A percentile compares a stretch with the other conserved stretches of the same genome.
phyloP scores from a whole-genome alignment of 192 early-diverging fungal genomes.

The Gorgonomyces haynaldii region DNA sequence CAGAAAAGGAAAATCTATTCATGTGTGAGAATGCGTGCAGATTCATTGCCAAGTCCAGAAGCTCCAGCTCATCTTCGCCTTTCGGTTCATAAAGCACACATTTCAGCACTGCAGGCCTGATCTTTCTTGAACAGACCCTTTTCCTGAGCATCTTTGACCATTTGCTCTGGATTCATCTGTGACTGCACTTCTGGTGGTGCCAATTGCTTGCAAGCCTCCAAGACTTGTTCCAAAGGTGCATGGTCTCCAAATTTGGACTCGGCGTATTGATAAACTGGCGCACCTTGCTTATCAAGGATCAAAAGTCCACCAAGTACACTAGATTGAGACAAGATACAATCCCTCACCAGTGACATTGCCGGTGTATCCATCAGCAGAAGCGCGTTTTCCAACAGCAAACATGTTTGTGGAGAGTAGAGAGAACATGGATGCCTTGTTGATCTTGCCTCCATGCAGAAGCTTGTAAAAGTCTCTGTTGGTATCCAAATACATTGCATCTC shows the following conservation, averaged over 20 bases:
- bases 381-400: conserved; percentile 16
- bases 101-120: too few relatives aligned
- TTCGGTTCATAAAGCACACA: too few relatives aligned
- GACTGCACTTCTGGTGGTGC: background rate
- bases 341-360: conserved; percentile 32
- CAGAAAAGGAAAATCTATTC: too few relatives aligned
- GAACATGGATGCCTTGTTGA: conserved; percentile 15
- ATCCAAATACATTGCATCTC: conserved; percentile 26
- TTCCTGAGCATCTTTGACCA: too few relatives aligned
- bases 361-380: conserved; percentile 16
- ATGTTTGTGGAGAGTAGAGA: conserved; percentile 16
- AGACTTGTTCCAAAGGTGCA: conserved; percentile 25
- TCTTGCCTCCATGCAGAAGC: conserved; percentile 16
- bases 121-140: too few relatives aligned
- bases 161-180: too few relatives aligned
- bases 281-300: conserved; percentile 18
- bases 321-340: conserved; percentile 1
- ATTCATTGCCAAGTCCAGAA: too few relatives aligned
- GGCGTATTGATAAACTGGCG: conserved; percentile 24
- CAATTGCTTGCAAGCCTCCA: conserved; percentile 31
- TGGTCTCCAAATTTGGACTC: conserved; percentile 27
- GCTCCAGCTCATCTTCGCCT: too few relatives aligned
- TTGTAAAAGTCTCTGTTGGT: conserved; percentile 25
- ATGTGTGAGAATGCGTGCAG: too few relatives aligned
- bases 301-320: conserved; percentile 26